Conservation (phyloP, 306 rosid species). For the Quercus parvula region DNA sequence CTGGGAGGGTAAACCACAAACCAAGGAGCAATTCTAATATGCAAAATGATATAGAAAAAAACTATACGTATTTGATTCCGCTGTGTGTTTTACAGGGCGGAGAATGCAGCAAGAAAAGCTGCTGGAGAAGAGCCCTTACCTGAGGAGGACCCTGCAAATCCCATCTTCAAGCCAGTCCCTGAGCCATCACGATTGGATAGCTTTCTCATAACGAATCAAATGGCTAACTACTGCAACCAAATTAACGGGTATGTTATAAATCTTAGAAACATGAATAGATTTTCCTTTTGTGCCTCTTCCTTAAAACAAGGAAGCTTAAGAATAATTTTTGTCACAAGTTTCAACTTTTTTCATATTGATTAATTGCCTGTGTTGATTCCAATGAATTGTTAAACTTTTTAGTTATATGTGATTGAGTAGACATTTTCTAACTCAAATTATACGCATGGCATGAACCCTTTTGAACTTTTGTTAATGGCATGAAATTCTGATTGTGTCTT, state of each 20-base stretch:
- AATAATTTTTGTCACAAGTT: neutral
- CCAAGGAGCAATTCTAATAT: neutral
- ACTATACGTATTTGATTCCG: neutral
- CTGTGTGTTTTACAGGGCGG: conserved; percentile 50
- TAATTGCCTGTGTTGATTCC: neutral
- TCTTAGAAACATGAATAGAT: neutral
- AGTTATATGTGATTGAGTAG: neutral
- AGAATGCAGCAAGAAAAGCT: conserved; percentile 70
- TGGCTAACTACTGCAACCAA: conserved; percentile 93
- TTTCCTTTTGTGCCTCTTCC: neutral
- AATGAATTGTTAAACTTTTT: neutral
- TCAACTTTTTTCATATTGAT: neutral
- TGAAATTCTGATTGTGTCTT: neutral
- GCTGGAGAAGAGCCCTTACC: conserved; percentile 93
- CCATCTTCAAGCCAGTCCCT: conserved; percentile 71
- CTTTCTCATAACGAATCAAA: conserved; percentile 92
- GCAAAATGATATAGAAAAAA: neutral
- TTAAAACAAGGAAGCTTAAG: neutral
- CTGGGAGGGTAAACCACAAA: neutral
- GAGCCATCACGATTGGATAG: conserved; percentile 98
- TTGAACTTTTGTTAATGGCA: neutral
- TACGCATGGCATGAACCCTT: neutral
- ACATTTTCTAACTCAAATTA: neutral
- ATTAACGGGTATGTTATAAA: conserved; percentile 76
- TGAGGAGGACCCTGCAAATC: conserved; percentile 93